Percentiles rank a stretch among this genome's conserved stretches.
Evolutionary conservation across 1,139 yeast species (phyloP).

Genomic region (Blastobotrys illinoisensis): DNA sequence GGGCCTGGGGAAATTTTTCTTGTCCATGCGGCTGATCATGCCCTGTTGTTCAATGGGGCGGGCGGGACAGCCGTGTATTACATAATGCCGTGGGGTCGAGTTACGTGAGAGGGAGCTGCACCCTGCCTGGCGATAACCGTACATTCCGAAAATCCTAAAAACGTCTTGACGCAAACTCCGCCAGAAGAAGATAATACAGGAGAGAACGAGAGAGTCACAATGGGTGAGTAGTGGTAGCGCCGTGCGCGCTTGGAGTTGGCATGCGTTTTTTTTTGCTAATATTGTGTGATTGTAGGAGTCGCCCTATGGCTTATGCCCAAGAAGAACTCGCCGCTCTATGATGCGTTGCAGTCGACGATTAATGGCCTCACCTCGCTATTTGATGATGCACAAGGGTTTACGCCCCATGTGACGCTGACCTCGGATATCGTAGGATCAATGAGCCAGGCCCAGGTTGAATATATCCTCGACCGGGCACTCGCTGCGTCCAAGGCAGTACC

Average conservation of each 20-base stretch:
- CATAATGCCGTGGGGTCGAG: background rate
- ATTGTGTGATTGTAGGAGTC: slow-evolving; percentile 29
- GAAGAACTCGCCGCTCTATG: slow-evolving; percentile 48
- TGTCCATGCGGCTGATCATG: background rate
- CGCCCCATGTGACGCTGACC: slow-evolving; percentile 75
- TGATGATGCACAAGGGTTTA: slow-evolving; percentile 62
- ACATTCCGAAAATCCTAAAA: background rate
- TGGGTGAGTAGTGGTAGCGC: background rate
- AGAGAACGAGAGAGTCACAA: background rate
- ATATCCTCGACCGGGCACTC: slow-evolving; percentile 57
- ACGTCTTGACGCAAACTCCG: background rate
- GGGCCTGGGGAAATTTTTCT: background rate
- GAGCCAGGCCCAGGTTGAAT: slow-evolving; percentile 45
- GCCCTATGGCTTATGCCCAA: slow-evolving; percentile 78
- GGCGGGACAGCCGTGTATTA: background rate
- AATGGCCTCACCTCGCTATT: slow-evolving; percentile 62
- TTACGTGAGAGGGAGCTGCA: background rate
- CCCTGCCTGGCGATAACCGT: background rate
- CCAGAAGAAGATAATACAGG: background rate
- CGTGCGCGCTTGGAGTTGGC: background rate
- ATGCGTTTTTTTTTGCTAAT: background rate
- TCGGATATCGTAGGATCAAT: slow-evolving; percentile 46
- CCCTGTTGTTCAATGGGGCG: background rate
- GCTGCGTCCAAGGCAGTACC: slow-evolving; percentile 49
- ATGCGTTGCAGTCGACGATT: slow-evolving; percentile 55